Conservation (phyloP, 2,329 filamentous ascomycete species). For the Chaetomiaceae sp. region DNA sequence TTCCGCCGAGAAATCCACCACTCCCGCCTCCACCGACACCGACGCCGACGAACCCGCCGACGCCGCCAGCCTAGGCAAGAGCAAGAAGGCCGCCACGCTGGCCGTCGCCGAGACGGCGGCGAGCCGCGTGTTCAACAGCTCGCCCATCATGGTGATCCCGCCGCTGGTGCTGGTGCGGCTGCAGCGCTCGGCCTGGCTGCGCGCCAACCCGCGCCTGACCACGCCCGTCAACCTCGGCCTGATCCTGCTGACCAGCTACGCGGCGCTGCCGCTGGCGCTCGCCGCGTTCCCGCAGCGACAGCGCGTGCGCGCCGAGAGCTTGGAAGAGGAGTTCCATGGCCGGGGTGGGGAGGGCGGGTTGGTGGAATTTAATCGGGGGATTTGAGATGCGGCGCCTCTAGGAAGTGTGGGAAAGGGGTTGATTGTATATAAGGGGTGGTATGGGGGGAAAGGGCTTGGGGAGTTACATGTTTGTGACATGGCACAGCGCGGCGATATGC, state of each 20-base stretch:
- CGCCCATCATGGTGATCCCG: conserved; percentile 94
- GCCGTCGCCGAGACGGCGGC: conserved; percentile 91
- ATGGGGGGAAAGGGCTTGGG: too few relatives aligned
- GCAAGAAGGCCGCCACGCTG: conserved; percentile 76
- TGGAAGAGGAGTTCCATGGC: conserved; percentile 84
- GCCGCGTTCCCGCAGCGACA: conserved; percentile 91
- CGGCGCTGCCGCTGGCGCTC: conserved; percentile 81
- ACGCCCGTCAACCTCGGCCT: conserved; percentile 79
- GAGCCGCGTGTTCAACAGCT: conserved; percentile 86
- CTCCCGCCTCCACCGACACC: not conserved
- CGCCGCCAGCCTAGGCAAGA: conserved; percentile 73
- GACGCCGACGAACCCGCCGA: conserved; percentile 30
- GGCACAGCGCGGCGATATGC: too few relatives aligned
- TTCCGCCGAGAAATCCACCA: not conserved
- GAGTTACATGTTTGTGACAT: too few relatives aligned
- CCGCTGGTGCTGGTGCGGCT: conserved; percentile 78
- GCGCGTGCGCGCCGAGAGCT: conserved; percentile 62
- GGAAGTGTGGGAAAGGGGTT: too few relatives aligned
- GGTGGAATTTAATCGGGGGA: conserved; percentile 96
- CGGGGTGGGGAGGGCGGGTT: conserved; percentile 70
- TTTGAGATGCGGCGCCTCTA: too few relatives aligned
- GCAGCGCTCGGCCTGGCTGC: conserved; percentile 78
- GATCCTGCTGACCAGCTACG: conserved; percentile 79
- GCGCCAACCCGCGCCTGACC: conserved; percentile 67
- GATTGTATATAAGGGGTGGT: not conserved